Percentiles rank a stretch among this genome's conserved stretches.
phyloP scores from a whole-genome alignment of 2,329 filamentous ascomycete genomes.

The Madurella fahalii region DNA sequence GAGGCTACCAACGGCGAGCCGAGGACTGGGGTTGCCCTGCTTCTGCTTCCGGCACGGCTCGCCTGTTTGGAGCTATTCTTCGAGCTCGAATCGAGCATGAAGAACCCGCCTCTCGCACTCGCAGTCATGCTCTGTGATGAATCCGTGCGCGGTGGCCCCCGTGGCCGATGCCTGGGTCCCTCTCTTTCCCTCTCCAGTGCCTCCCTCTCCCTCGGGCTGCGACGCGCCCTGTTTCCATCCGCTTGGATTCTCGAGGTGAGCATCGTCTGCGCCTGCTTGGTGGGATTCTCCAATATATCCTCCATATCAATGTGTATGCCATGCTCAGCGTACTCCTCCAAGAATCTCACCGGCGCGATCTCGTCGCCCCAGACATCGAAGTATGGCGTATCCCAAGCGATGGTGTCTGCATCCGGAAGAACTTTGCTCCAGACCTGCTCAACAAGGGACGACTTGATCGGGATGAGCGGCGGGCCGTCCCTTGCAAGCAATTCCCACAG shows the following conservation, averaged over 20 bases:
- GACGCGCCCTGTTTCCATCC: background rate
- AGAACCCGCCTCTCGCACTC: slow-evolving; percentile 2
- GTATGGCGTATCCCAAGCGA: slow-evolving; percentile 8
- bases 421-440: slow-evolving; percentile 11
- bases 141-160: background rate
- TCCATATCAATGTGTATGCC: slow-evolving; percentile 14
- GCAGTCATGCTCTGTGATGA: background rate
- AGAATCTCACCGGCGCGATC: slow-evolving; percentile 11
- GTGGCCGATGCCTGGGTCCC: background rate
- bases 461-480: slow-evolving; percentile 4
- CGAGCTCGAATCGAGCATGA: background rate
- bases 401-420: slow-evolving; percentile 9
- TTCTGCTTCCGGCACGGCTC: slow-evolving; percentile 1
- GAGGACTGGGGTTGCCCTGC: background rate
- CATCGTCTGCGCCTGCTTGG: slow-evolving; percentile 13
- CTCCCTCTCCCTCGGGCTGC: background rate
- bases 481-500: slow-evolving; percentile 11
- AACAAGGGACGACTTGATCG: slow-evolving; percentile 9
- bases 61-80: background rate
- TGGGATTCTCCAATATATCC: slow-evolving; percentile 11
- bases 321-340: slow-evolving; percentile 11
- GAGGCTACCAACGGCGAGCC: background rate
- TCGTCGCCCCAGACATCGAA: slow-evolving; percentile 14
- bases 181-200: background rate
- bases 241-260: slow-evolving; percentile 4